A percentile compares a stretch with the other conserved stretches of the same genome.
Evolutionary conservation across 2,329 filamentous ascomycete genomes (phyloP).

Genomic region (Pseudogymnoascus sp.): DNA sequence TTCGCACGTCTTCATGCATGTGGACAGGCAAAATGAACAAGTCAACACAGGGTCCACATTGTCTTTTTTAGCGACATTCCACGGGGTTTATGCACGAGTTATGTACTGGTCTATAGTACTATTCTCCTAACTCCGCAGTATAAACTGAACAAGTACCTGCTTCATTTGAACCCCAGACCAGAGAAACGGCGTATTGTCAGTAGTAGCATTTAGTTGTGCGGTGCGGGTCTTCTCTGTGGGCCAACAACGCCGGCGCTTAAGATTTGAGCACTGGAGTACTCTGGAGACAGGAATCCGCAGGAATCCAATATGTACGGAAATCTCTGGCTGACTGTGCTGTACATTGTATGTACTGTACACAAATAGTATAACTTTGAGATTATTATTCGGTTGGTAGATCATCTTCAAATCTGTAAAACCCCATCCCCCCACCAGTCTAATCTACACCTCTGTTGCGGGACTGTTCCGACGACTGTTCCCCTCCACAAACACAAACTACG

Average conservation of each 20-base stretch:
- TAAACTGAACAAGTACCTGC: neutral
- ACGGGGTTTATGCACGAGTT: neutral
- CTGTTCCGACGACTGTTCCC: neutral
- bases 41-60: neutral
- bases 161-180: neutral
- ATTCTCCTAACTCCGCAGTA: too few species aligned
- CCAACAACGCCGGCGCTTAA: neutral
- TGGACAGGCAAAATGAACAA: neutral
- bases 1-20: neutral
- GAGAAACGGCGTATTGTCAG: neutral
- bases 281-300: neutral
- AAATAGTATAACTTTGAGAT: neutral
- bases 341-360: neutral
- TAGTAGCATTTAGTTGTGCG: neutral
- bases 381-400: conserved; percentile 1
- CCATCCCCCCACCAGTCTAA: neutral
- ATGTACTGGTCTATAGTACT: too few species aligned
- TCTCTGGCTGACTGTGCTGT: neutral
- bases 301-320: neutral
- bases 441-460: neutral
- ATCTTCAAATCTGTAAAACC: conserved; percentile 3
- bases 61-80: neutral
- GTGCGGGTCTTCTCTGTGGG: neutral
- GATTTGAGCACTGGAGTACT: neutral
- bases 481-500: neutral